Percentiles rank a stretch among this genome's conserved stretches.
Evolutionary conservation across 164 flowering plant genomes (phyloP).

Genomic region (Vitis rupestris): DNA sequence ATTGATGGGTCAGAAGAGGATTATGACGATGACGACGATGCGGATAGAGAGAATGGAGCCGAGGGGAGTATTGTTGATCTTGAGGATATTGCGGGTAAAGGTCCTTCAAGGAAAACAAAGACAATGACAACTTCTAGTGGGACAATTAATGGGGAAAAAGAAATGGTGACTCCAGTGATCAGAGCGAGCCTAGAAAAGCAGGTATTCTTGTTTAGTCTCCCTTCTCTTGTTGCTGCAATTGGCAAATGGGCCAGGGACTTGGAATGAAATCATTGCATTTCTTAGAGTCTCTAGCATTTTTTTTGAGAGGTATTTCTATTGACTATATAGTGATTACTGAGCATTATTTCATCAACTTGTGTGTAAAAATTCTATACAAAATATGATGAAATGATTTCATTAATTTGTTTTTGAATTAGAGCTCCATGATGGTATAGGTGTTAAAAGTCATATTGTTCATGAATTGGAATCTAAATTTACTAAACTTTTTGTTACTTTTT

Average conservation of each 20-base stretch:
- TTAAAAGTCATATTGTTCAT: too few species aligned
- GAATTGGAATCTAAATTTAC: too few species aligned
- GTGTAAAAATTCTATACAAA: too few species aligned
- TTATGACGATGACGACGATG: constrained; percentile 37
- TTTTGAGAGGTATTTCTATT: too few species aligned
- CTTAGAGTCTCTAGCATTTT: too few species aligned
- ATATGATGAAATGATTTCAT: too few species aligned
- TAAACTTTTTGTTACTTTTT: too few species aligned
- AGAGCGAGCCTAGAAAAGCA: constrained; percentile 85
- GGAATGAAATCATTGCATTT: background rate
- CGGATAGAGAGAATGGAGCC: constrained; percentile 33
- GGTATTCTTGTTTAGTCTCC: constrained; percentile 35
- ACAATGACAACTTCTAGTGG: constrained; percentile 39
- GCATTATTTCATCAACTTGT: too few species aligned
- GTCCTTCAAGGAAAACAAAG: constrained; percentile 57
- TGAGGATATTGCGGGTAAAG: constrained; percentile 95
- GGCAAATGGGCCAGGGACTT: too few species aligned
- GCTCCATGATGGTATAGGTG: too few species aligned
- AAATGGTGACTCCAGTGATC: constrained; percentile 92
- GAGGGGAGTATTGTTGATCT: constrained; percentile 59
- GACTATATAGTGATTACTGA: too few species aligned
- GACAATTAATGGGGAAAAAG: constrained; percentile 49
- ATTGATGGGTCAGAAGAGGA: constrained; percentile 29
- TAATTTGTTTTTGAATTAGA: too few species aligned
- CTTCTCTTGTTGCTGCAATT: background rate